Base-by-base conservation (phyloP, 2,329 filamentous ascomycete species). In the Zasmidium citrigriseum region DNA sequence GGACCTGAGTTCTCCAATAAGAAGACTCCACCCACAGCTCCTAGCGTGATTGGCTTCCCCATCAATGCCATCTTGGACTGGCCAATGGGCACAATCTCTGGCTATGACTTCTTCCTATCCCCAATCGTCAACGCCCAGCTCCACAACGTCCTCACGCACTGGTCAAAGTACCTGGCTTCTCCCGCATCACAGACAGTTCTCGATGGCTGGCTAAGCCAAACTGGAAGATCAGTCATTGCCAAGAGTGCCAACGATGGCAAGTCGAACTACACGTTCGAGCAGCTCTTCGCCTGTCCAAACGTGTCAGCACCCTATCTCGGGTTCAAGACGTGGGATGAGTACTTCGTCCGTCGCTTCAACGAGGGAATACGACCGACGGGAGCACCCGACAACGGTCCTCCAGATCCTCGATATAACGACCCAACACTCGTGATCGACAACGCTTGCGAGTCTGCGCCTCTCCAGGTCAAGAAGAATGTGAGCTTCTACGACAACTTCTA, bases 311-410 rank as follows among this genome's bases (percentile, higher is more conserved):
- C 81, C 61, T 68, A 86, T 67, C 79, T 83, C 60, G 86, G 87
- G 14, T 90, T 78, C 75, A 82, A 77, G 54, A 88, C 85, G 0
- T 89, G 87, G 88, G 87, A 90, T 57, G 76, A 83, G 65, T 90
- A 89, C 74, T 90, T 90, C 74, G 88, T 84, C 0, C 81, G 87
- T 5, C 56, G 75, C 4, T 52, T 44, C 50, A 20, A 23, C 16
- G 34, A 52, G n/a, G 50, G 50, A 5, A 79, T 89, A 51, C 78
- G 73, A 5, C 77, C 81, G 84, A 0, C 81, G 87, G 5, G 55
- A 76, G 7, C 79, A 89, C 53, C 78, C 73, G 5, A 77, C 81
- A 0, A 77, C 82, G 2, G 77, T 83, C 2, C 81, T 87, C 0
- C 86, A 86, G 0, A 76, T 89, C 46, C 20, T 1, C 83, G 81